Evolutionary conservation across 148 eudicot species (phyloP).

Genomic region (Oxyria digyna): DNA sequence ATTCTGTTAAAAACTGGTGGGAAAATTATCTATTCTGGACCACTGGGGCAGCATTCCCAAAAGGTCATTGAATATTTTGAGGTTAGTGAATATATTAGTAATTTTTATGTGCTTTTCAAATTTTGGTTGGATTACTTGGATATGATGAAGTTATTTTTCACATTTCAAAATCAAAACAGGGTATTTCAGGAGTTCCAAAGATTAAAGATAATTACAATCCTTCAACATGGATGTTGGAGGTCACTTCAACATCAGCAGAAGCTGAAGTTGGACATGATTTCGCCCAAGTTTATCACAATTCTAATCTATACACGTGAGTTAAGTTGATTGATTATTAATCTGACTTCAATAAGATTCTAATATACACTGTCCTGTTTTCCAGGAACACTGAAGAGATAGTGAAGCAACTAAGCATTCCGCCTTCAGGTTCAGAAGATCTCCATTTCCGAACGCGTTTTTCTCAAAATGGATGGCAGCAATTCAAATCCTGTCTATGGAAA

Average conservation of each 20-base stretch:
- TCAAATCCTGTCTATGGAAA: too few relatives aligned
- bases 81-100: constrained; percentile 14
- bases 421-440: too few relatives aligned
- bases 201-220: constrained; percentile 66
- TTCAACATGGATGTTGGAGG: constrained; percentile 85
- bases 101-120: not conserved
- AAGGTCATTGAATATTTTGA: constrained; percentile 58
- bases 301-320: constrained; percentile 40
- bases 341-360: too few relatives aligned
- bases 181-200: constrained; percentile 50
- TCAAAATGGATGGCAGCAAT: too few relatives aligned
- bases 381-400: too few relatives aligned
- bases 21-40: constrained; percentile 61
- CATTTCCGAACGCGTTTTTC: too few relatives aligned
- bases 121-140: not conserved
- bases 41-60: constrained; percentile 51
- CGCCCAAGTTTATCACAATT: constrained; percentile 35
- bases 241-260: constrained; percentile 68
- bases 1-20: constrained; percentile 61
- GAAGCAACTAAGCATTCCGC: too few relatives aligned
- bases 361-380: too few relatives aligned
- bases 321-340: not conserved
- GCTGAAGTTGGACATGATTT: constrained; percentile 50
- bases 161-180: constrained; percentile 17
- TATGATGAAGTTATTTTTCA: not conserved